These are phyloP conservation scores for Plantago rigida DNA, from an alignment of 305 asterid genomes.

Conservation along the genomic window DNA sequence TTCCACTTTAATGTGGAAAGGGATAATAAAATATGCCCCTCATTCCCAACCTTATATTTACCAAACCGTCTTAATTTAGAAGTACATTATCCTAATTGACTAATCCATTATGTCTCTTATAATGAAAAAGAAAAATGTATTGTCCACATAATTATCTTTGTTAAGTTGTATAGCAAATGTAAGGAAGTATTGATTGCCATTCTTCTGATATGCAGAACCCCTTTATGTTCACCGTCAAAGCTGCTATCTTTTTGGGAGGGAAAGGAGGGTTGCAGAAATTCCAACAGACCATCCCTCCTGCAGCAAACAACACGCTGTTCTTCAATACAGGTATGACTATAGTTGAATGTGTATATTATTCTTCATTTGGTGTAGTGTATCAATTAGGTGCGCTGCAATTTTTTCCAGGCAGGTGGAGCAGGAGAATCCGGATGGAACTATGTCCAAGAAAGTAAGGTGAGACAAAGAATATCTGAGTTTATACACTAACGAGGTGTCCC, in stretches of 20 bases:
- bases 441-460: constrained; percentile 66
- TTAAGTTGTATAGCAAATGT: too few species aligned
- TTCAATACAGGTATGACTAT: constrained; percentile 70
- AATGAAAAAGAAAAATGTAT: background rate
- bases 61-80: too few species aligned
- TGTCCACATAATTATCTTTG: too few species aligned
- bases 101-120: background rate
- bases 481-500: constrained; percentile 12
- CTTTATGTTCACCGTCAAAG: constrained; percentile 87
- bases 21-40: background rate
- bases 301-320: constrained; percentile 98
- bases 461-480: constrained; percentile 21
- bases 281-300: constrained; percentile 99
- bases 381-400: too few species aligned
- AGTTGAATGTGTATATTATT: constrained; percentile 9
- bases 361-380: constrained; percentile 9
- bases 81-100: background rate
- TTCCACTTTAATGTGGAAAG: constrained; percentile 1
- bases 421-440: constrained; percentile 69
- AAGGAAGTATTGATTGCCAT: background rate
- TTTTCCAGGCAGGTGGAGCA: constrained; percentile 55
- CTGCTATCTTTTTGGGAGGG: constrained; percentile 96
- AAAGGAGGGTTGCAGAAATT: constrained; percentile 87
- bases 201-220: constrained; percentile 54
- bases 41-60: background rate